Base-by-base conservation (phyloP, 305 asterid genomes). In the Fraxinus paxiana region DNA sequence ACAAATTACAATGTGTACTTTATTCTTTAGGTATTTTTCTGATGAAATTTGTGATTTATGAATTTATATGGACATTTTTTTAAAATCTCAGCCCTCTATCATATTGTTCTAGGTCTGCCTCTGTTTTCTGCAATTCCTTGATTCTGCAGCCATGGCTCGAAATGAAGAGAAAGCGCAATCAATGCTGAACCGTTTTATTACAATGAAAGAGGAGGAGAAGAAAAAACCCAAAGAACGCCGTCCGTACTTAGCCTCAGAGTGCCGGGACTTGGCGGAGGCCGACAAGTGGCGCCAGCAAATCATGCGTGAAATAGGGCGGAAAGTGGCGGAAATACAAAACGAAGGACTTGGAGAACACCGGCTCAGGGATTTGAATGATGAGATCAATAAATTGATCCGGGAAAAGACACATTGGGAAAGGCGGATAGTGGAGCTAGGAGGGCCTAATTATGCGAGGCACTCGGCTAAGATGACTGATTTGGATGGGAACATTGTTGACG, bases 111-210 rank as follows among this genome's bases (percentile, higher is more conserved):
- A 48, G 65, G 2, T 41, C 51, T 41, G 22, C 20, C 20, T n/a
- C 61, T 51, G 61, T 3, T 51, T 17, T 82, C 76, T 7, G n/a
- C 26, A 12, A 17, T 77, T 15, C 17, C 13, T 70, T 85, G 79
- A 84, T 76, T 81, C 84, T 72, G 76, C 84, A 82, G 75, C 92
- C 90, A 95, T 94, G 99, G 98, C 98, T 86, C 96, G 99, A 77
- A 95, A 95, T 84, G 97, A 95, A 76, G 99, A 94, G 96, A 95
- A 95, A 86, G 97, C 99, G 69, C 99, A 95, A 83, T 95, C 97
- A 69, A 95, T 95, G 98, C 92, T 95, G 31, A 95, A 95, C 22
- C 91, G 98, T 0, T 95, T 95, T 90, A 90, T 93, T 79, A 37
- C 99, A 54, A 92, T 92, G 97, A 95, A 95, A 82, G 91, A 84